Evolutionary conservation across 2,329 filamentous ascomycete species (phyloP).

Genomic region (Mycosphaerella sp.): DNA sequence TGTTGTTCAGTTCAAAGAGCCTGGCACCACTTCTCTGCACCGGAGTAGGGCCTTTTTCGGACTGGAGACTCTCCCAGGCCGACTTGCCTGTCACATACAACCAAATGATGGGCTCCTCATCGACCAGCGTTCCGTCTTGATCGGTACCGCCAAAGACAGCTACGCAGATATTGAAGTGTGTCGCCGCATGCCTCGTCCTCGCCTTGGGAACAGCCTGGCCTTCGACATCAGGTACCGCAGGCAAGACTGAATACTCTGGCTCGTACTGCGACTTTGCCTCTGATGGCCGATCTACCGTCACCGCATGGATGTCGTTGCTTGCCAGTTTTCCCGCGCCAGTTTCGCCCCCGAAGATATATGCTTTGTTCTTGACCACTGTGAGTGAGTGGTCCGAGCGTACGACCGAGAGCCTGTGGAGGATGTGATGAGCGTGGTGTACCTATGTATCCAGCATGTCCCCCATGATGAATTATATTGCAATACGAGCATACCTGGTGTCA

Average conservation of each 20-base stretch:
- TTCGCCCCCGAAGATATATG: slow-evolving; percentile 42
- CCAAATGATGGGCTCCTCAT: slow-evolving; percentile 38
- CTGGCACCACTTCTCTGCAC: slow-evolving; percentile 24
- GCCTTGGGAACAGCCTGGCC: slow-evolving; percentile 31
- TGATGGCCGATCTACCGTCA: slow-evolving; percentile 31
- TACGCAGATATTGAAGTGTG: slow-evolving; percentile 36
- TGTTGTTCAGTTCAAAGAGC: slow-evolving; percentile 29
- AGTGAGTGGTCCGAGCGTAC: slow-evolving; percentile 36
- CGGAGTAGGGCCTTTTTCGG: slow-evolving; percentile 24
- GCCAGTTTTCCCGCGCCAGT: slow-evolving; percentile 34
- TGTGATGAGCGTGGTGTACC: neutral
- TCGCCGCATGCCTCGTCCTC: slow-evolving; percentile 37
- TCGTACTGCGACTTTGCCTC: slow-evolving; percentile 32
- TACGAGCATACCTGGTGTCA: slow-evolving; percentile 23
- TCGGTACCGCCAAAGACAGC: slow-evolving; percentile 38
- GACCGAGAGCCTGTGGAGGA: slow-evolving; percentile 23
- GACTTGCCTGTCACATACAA: slow-evolving; percentile 34
- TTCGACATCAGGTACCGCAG: slow-evolving; percentile 34
- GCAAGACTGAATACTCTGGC: slow-evolving; percentile 39
- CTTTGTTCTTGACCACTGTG: slow-evolving; percentile 38
- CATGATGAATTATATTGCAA: neutral
- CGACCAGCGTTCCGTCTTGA: slow-evolving; percentile 30
- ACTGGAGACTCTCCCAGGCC: slow-evolving; percentile 26
- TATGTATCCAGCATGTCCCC: no score
- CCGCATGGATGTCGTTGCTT: slow-evolving; percentile 39